phyloP scores from a whole-genome alignment of 108 stramenopile genomes.

The Nitzschia putrida region DNA sequence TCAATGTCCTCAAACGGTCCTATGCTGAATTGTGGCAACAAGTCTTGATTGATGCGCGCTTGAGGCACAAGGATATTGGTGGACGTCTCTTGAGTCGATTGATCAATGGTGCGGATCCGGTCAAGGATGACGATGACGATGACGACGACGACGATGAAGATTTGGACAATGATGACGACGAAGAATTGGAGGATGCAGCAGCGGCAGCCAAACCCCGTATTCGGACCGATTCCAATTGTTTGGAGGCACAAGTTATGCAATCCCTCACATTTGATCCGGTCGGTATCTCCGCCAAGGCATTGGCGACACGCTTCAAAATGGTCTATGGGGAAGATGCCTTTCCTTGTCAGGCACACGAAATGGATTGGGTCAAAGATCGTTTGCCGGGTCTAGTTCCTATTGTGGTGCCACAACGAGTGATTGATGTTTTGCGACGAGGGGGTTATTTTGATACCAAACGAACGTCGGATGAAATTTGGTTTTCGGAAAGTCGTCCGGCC shows the following conservation, averaged over 20 bases:
- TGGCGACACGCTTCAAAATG: slow-evolving; percentile 66
- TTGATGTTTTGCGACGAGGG: slow-evolving; percentile 62
- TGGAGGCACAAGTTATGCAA: slow-evolving; percentile 75
- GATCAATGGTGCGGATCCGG: slow-evolving; percentile 53
- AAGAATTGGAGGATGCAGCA: slow-evolving; percentile 36
- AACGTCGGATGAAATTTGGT: slow-evolving; percentile 51
- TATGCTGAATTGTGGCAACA: slow-evolving; percentile 62
- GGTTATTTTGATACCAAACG: slow-evolving; percentile 59
- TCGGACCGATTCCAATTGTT: slow-evolving; percentile 38
- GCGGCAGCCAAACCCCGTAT: slow-evolving; percentile 20
- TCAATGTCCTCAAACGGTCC: slow-evolving; percentile 35
- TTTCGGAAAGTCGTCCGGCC: slow-evolving; percentile 43
- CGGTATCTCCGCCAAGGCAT: slow-evolving; percentile 77
- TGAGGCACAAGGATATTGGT: slow-evolving; percentile 49
- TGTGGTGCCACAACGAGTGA: slow-evolving; percentile 55
- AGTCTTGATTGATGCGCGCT: slow-evolving; percentile 65
- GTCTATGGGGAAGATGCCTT: slow-evolving; percentile 64
- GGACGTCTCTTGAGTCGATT: slow-evolving; percentile 60
- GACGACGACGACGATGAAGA: slow-evolving; percentile 44
- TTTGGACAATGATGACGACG: slow-evolving; percentile 32
- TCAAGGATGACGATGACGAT: slow-evolving; percentile 28
- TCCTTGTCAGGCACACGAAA: slow-evolving; percentile 69
- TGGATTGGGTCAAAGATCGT: slow-evolving; percentile 50
- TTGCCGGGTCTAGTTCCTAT: slow-evolving; percentile 61
- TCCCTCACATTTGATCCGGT: slow-evolving; percentile 60